These are phyloP conservation scores for Podospora conica DNA, from an alignment of 495 filamentous ascomycete genomes.

Conservation along the genomic window DNA sequence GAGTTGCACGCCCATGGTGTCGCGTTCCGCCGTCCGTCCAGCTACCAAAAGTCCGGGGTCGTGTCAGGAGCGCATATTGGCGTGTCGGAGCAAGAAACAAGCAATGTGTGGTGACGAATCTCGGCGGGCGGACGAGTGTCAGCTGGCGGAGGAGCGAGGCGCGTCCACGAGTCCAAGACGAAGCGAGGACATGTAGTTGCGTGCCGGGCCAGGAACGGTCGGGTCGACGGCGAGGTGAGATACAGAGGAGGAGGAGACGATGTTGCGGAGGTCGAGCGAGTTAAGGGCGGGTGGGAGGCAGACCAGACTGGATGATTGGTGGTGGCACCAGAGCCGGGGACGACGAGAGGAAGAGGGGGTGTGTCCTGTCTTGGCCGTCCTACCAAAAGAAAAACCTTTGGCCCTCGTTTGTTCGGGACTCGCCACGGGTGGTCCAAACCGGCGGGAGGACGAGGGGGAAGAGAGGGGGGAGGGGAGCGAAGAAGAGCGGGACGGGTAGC, in stretches of 20 bases:
- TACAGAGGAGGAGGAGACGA: neutral
- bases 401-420: conserved; percentile 11
- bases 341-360: neutral
- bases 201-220: neutral
- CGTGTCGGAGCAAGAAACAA: neutral
- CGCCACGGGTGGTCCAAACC: conserved; percentile 18
- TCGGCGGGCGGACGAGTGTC: neutral
- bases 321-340: neutral
- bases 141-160: neutral
- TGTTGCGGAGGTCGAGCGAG: neutral
- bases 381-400: conserved; percentile 3
- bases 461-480: conserved; percentile 3
- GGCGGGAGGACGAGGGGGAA: conserved; percentile 11
- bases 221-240: neutral
- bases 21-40: neutral
- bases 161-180: neutral
- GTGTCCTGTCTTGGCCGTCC: conserved; percentile 8
- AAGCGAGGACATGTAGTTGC: neutral
- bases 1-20: conserved; percentile 25
- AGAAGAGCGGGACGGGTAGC: conserved; percentile 8
- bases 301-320: neutral
- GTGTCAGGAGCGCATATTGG: conserved; percentile 18
- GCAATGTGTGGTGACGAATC: neutral
- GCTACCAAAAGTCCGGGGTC: neutral
- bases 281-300: neutral